These are phyloP conservation scores for Prunus dulcis DNA, from an alignment of 306 rosid genomes.

Conservation along the genomic window DNA sequence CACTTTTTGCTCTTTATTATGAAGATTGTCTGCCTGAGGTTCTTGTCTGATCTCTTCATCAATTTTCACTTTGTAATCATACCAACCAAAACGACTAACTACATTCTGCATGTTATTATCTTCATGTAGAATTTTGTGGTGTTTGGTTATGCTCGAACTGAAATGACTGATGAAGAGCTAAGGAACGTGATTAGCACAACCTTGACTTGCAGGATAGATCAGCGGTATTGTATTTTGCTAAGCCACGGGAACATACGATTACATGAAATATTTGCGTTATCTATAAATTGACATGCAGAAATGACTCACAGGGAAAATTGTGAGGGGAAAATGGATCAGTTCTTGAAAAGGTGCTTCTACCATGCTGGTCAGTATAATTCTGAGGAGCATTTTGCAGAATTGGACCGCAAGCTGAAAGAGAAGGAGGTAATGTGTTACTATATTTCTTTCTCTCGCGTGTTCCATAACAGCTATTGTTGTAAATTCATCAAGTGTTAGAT, in stretches of 20 bases:
- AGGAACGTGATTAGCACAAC: constrained; percentile 80
- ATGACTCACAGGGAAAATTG: constrained; percentile 67
- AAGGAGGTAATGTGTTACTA: constrained; percentile 57
- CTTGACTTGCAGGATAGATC: constrained; percentile 86
- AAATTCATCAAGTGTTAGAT: background rate
- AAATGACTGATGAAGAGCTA: constrained; percentile 75
- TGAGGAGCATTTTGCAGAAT: constrained; percentile 61
- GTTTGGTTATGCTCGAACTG: constrained; percentile 81
- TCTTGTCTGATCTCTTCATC: constrained; percentile 7
- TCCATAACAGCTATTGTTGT: background rate
- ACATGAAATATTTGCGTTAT: constrained; percentile 2
- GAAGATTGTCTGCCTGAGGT: constrained; percentile 93
- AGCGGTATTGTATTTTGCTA: constrained; percentile 47
- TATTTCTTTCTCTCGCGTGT: background rate
- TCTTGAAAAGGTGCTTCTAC: constrained; percentile 84
- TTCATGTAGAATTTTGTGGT: constrained; percentile 68
- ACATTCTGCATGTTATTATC: constrained; percentile 7
- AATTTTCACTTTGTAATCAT: background rate
- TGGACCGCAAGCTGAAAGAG: constrained; percentile 65
- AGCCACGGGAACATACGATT: background rate
- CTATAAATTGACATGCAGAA: constrained; percentile 18
- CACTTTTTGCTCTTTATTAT: constrained; percentile 90
- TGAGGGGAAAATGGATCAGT: constrained; percentile 83
- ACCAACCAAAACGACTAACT: constrained; percentile 1
- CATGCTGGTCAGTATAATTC: constrained; percentile 85